A percentile compares a stretch with the other conserved stretches of the same genome.
Conservation (phyloP, 345 rosid genomes). For the Syzygium oleosum region DNA sequence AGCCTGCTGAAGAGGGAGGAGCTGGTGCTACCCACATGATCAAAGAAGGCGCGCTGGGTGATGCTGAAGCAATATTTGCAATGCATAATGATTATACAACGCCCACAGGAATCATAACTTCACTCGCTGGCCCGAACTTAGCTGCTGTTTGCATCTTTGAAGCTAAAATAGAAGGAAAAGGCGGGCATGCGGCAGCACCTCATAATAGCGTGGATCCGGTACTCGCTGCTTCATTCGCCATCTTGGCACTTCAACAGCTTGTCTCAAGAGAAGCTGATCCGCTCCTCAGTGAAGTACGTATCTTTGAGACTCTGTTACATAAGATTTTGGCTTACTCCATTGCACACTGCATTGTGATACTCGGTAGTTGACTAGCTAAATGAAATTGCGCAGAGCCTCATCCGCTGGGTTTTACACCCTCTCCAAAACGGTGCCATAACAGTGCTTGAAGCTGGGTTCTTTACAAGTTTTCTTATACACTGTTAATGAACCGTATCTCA, state of each 20-base stretch:
- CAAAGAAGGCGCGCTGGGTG: conserved; percentile 77
- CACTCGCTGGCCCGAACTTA: conserved; percentile 48
- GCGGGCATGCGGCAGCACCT: conserved; percentile 53
- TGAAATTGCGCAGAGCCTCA: background rate
- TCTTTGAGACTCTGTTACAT: background rate
- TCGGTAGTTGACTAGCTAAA: background rate
- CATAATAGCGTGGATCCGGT: conserved; percentile 54
- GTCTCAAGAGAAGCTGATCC: conserved; percentile 83
- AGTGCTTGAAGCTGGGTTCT: background rate
- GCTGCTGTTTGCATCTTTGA: conserved; percentile 51
- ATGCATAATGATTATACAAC: conserved; percentile 37
- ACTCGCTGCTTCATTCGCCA: conserved; percentile 55
- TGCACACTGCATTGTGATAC: background rate
- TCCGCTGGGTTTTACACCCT: background rate
- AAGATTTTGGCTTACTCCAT: background rate
- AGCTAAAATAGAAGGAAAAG: conserved; percentile 50
- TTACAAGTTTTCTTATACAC: background rate
- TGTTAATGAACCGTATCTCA: background rate
- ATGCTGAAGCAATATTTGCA: conserved; percentile 83
- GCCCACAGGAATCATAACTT: conserved; percentile 50
- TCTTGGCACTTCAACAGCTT: conserved; percentile 74
- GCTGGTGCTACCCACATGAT: conserved; percentile 86
- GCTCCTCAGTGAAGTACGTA: conserved; percentile 42
- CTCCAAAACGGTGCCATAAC: background rate
- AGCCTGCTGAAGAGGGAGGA: conserved; percentile 92